Evolutionary conservation across 2,329 filamentous ascomycete species (phyloP).

Genomic region (Capronia americana): DNA sequence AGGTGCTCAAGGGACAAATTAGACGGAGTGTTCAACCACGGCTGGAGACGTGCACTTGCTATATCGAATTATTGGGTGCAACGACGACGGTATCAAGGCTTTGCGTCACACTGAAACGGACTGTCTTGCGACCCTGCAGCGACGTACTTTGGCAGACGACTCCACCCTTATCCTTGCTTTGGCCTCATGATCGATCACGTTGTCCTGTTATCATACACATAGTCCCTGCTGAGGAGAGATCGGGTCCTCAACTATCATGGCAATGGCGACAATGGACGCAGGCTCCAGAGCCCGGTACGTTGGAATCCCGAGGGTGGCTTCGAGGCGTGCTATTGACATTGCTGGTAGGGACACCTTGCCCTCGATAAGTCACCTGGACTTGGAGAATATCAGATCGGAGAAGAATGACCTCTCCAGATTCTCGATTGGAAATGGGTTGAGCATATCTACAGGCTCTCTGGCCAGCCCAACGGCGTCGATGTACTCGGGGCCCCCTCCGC

Average conservation of each 20-base stretch:
- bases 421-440: slow-evolving; percentile 43
- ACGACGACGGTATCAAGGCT: slow-evolving; percentile 9
- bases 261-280: slow-evolving; percentile 37
- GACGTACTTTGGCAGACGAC: slow-evolving; percentile 31
- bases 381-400: slow-evolving; percentile 47
- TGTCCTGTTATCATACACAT: slow-evolving; percentile 18
- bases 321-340: slow-evolving; percentile 21
- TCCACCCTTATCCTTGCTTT: slow-evolving; percentile 13
- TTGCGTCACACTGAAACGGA: slow-evolving; percentile 30
- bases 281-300: slow-evolving; percentile 35
- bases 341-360: slow-evolving; percentile 51
- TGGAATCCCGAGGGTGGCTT: background rate
- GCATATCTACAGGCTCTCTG: slow-evolving; percentile 49
- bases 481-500: slow-evolving; percentile 50
- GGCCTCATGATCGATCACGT: slow-evolving; percentile 35
- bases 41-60: slow-evolving; percentile 6
- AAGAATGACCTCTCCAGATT: slow-evolving; percentile 46
- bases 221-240: slow-evolving; percentile 11
- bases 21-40: background rate
- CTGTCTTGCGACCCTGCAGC: slow-evolving; percentile 27
- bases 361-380: slow-evolving; percentile 50
- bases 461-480: slow-evolving; percentile 49
- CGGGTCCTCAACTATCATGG: slow-evolving; percentile 2
- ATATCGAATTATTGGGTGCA: slow-evolving; percentile 24
- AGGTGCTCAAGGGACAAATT: background rate